Base-by-base conservation (phyloP, 1,139 yeast species). In the Hemisphaericaspora xylofermentans region DNA sequence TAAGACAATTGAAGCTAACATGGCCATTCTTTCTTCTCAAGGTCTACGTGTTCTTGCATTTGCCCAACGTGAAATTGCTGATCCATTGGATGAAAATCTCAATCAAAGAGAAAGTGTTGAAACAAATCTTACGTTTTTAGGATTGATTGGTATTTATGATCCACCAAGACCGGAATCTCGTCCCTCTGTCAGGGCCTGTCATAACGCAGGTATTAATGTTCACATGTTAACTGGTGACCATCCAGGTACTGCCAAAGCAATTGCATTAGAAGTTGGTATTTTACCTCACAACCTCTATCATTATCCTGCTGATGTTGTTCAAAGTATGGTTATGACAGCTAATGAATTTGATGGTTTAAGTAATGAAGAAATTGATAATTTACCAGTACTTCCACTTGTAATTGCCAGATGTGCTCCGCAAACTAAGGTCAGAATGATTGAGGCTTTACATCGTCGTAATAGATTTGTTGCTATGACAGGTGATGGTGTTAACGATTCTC, bases 221-320 rank as follows among this genome's bases (percentile, higher is more conserved):
- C 89, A 82, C 53, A 86, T 86, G 94, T 77, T 86, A 40, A 86
- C 94, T 19, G 94, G 95, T 50, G 94, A 86, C 57, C 93, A 84
- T 56, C 88, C 88, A 3, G 85, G 86, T 33, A 86, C 95, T 36
- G 95, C 94, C 18, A 70, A 74, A 43, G 89, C 93, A 2, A 85
- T 85, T 65, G 93, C 95, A 10, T 84, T 80, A 57, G 91, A 86
- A 61, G 95, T 87, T 33, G 96, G 95, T 16, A 84, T 84, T 48
- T 64, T 88, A 39, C 96, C 96, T 8, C 74, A 70, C 32, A 81
- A 86, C 56, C 62, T 84, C 52, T 76, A 76, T 53, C 82, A 81
- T 52, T 84, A 83, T 57, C 61, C 83, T 26, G 70, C 71, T 15
- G 84, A 81, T 13, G 81, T 83, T 24, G 80, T 80, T 30, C 65